phyloP scores from a whole-genome alignment of 768 basidiomycete genomes.

The Mycena maculata region DNA sequence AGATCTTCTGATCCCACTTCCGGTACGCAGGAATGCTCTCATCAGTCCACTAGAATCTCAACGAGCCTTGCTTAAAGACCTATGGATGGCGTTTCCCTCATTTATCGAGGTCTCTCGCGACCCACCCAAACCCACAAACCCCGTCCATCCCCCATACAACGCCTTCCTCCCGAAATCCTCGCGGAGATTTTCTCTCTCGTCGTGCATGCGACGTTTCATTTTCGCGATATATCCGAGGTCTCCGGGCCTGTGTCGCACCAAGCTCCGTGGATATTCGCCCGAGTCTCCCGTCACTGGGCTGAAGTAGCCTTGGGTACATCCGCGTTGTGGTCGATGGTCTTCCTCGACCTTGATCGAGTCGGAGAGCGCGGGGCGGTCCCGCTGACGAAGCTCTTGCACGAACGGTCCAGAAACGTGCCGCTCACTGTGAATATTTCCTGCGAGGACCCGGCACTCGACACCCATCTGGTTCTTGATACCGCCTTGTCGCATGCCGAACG shows the following conservation, averaged over 20 bases:
- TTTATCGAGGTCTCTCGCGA: no score
- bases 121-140: no score
- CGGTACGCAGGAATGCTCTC: no score
- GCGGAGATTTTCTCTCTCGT: conserved; percentile 7
- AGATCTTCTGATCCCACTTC: no score
- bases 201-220: neutral
- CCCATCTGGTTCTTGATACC: conserved; percentile 1
- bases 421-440: conserved; percentile 11
- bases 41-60: no score
- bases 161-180: conserved; percentile 14
- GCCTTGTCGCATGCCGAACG: neutral
- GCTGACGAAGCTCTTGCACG: neutral
- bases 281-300: conserved; percentile 10
- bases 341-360: neutral
- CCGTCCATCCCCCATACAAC: conserved; percentile 5
- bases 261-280: conserved; percentile 18
- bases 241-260: neutral
- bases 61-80: no score
- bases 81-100: no score
- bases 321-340: conserved; percentile 17
- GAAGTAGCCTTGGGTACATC: conserved; percentile 9
- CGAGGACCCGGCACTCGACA: neutral
- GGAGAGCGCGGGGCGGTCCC: no score
- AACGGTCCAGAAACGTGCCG: neutral
- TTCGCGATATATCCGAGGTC: conserved; percentile 6